phyloP scores from a whole-genome alignment of 2,329 filamentous ascomycete genomes.

The Exophiala sideris region DNA sequence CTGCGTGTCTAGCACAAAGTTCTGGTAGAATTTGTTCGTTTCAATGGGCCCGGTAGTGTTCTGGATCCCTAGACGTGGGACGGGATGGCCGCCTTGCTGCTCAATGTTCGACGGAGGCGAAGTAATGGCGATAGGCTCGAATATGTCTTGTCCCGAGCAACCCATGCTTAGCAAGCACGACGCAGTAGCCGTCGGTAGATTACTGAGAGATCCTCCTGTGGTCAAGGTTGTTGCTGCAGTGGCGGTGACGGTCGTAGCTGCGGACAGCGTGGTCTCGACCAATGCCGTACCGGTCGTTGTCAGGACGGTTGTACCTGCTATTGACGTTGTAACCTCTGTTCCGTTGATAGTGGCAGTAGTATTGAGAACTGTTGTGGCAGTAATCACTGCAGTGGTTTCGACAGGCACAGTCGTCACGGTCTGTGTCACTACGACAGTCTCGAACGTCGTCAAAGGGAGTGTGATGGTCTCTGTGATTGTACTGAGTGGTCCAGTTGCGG shows the following conservation, averaged over 20 bases:
- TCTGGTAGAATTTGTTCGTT: slow-evolving; percentile 65
- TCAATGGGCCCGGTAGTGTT: slow-evolving; percentile 36
- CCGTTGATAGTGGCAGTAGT: slow-evolving; percentile 23
- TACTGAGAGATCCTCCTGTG: slow-evolving; percentile 10
- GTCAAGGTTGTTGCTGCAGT: slow-evolving; percentile 24
- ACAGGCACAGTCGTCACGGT: slow-evolving; percentile 25
- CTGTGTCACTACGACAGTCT: slow-evolving; percentile 21
- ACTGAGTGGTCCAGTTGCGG: slow-evolving; percentile 15
- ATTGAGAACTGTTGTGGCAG: slow-evolving; percentile 23
- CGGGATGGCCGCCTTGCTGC: slow-evolving; percentile 41
- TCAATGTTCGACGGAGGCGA: slow-evolving; percentile 39
- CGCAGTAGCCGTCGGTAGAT: slow-evolving; percentile 20
- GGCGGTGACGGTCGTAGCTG: slow-evolving; percentile 20
- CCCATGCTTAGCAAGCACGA: slow-evolving; percentile 24
- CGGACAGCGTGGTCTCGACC: slow-evolving; percentile 24
- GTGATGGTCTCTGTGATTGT: slow-evolving; percentile 27
- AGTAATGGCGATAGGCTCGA: slow-evolving; percentile 40
- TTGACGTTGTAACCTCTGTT: slow-evolving; percentile 21
- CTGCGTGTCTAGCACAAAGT: slow-evolving; percentile 74
- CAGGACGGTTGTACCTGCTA: slow-evolving; percentile 23
- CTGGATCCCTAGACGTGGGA: slow-evolving; percentile 37
- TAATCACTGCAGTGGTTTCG: slow-evolving; percentile 21
- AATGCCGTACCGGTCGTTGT: slow-evolving; percentile 25
- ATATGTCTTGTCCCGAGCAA: slow-evolving; percentile 38
- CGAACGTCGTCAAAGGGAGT: slow-evolving; percentile 25